A percentile compares a stretch with the other conserved stretches of the same genome.
phyloP scores from a whole-genome alignment of 192 early-diverging fungal species.

The Geranomyces michiganensis region DNA sequence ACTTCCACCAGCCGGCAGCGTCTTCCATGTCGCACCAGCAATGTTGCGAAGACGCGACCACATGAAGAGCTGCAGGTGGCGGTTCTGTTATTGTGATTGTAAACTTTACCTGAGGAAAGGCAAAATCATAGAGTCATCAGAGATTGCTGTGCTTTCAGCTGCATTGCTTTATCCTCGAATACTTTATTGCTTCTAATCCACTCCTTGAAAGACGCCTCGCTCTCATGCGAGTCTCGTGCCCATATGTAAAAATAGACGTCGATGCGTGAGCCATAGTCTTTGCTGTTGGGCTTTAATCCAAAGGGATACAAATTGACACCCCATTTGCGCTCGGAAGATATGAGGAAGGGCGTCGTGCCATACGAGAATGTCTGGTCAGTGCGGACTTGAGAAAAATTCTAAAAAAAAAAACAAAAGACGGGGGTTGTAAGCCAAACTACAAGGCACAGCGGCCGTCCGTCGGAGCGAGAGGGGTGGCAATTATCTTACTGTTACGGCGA shows the following conservation, averaged over 20 bases:
- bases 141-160: no score
- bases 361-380: slow-evolving; percentile 4
- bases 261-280: neutral
- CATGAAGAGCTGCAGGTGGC: neutral
- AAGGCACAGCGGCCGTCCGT: no score
- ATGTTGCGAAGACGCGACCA: neutral
- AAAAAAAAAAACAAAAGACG: neutral
- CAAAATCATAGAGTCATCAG: neutral
- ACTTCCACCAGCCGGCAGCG: slow-evolving; percentile 9
- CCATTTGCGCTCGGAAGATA: slow-evolving; percentile 2
- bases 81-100: slow-evolving; percentile 14
- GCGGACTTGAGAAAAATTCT: neutral
- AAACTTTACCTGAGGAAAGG: neutral
- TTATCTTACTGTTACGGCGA: neutral
- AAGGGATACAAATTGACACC: slow-evolving; percentile 12
- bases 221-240: slow-evolving; percentile 7
- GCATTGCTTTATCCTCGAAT: neutral
- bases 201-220: neutral
- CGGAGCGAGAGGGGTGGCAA: neutral
- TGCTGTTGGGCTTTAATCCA: neutral
- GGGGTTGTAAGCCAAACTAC: neutral
- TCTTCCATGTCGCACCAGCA: slow-evolving; percentile 14
- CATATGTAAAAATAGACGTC: slow-evolving; percentile 2
- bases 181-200: slow-evolving; percentile 7
- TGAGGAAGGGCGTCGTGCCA: slow-evolving; percentile 6